Percentiles rank a stretch among this genome's conserved stretches.
These are phyloP conservation scores for Boletus vermiculosoides DNA, from an alignment of 768 basidiomycete genomes.

Conservation along the genomic window DNA sequence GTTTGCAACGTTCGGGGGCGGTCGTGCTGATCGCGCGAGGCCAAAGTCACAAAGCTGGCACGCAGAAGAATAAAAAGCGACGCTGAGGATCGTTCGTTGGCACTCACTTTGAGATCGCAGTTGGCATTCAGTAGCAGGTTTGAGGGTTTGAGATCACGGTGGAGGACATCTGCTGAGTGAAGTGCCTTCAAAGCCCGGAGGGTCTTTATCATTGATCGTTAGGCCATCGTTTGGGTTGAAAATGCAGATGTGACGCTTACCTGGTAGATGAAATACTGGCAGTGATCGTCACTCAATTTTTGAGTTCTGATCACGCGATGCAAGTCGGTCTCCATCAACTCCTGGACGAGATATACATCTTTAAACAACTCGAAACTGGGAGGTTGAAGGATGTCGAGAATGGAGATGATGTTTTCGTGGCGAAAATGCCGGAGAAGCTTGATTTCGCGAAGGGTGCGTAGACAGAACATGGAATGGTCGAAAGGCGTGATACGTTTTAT, in stretches of 20 bases:
- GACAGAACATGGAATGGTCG: conserved; percentile 91
- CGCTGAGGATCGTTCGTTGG: not conserved
- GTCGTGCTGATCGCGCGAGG: conserved; percentile 75
- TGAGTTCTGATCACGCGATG: conserved; percentile 97
- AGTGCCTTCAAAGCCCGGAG: conserved; percentile 92
- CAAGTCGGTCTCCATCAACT: conserved; percentile 90
- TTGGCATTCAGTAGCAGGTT: conserved; percentile 95
- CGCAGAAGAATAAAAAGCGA: conserved; percentile 1
- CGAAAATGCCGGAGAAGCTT: conserved; percentile 88
- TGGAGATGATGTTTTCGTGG: conserved; percentile 90
- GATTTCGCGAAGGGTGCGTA: conserved; percentile 82
- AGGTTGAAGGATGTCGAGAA: conserved; percentile 91
- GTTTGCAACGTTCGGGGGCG: conserved; percentile 68
- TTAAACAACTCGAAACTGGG: conserved; percentile 72
- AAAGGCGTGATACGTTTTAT: conserved; percentile 97
- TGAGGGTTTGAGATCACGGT: conserved; percentile 94
- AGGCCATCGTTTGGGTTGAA: conserved; percentile 1
- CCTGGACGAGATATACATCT: conserved; percentile 77
- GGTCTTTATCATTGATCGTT: conserved; percentile 46
- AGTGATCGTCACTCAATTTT: conserved; percentile 90
- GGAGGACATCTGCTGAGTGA: conserved; percentile 92
- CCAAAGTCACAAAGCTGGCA: conserved; percentile 81
- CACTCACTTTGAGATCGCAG: conserved; percentile 85
- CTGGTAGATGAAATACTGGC: conserved; percentile 98
- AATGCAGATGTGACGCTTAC: conserved; percentile 35